These are phyloP conservation scores for Glonium stellatum DNA, from an alignment of 495 filamentous ascomycete species.

Conservation along the genomic window DNA sequence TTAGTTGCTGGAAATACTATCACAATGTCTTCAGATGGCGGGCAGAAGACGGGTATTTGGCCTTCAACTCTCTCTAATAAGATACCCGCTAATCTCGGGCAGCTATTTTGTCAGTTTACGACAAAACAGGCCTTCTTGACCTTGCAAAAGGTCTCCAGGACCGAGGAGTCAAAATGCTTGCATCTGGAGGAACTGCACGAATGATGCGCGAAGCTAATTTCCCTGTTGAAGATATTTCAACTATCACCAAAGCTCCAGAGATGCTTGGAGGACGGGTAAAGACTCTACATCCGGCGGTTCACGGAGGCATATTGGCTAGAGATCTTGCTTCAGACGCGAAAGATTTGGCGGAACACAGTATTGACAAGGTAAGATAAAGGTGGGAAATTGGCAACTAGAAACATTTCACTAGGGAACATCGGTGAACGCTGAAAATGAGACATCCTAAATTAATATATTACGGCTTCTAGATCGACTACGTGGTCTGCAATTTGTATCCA, in stretches of 20 bases:
- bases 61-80: background rate
- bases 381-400: too few species aligned
- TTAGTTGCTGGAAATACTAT: background rate
- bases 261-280: slow-evolving; percentile 96
- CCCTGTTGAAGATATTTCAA: slow-evolving; percentile 91
- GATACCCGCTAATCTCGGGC: background rate
- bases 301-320: slow-evolving; percentile 74
- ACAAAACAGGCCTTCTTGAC: slow-evolving; percentile 95
- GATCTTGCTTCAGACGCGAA: slow-evolving; percentile 89
- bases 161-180: slow-evolving; percentile 84
- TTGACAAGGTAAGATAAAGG: slow-evolving; percentile 54
- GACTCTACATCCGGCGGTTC: slow-evolving; percentile 67
- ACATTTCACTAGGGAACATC: background rate
- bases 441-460: background rate
- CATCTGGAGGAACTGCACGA: slow-evolving; percentile 86
- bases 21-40: slow-evolving; percentile 15
- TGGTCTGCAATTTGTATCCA: slow-evolving; percentile 96
- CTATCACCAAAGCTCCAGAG: slow-evolving; percentile 96
- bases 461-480: slow-evolving; percentile 65
- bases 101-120: slow-evolving; percentile 96
- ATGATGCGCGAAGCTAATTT: slow-evolving; percentile 95
- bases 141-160: slow-evolving; percentile 89
- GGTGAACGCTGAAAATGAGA: background rate
- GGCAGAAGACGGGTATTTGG: slow-evolving; percentile 17
- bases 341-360: slow-evolving; percentile 93